A percentile compares a stretch with the other conserved stretches of the same genome.
Evolutionary conservation across 75 land plant species (phyloP).

Genomic region (Pinus taeda): DNA sequence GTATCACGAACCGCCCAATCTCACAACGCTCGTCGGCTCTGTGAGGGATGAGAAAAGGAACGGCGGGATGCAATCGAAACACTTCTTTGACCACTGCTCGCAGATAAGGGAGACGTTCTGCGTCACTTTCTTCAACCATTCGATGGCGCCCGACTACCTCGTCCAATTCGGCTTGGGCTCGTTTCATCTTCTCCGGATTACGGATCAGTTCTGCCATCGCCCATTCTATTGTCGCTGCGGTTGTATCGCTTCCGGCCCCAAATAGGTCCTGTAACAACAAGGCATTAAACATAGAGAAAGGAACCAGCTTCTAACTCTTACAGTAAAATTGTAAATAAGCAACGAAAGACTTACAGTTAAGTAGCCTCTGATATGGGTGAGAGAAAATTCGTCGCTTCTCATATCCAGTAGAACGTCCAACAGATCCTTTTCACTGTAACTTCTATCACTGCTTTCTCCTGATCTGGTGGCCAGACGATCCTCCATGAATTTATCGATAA

Average conservation of each 20-base stretch:
- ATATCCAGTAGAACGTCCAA: not conserved
- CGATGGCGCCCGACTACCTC: not conserved
- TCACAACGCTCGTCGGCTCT: conserved; percentile 18
- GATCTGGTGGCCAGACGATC: too few relatives aligned
- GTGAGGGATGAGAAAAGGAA: not conserved
- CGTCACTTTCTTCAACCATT: conserved; percentile 15
- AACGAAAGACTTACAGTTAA: not conserved
- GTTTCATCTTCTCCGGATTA: not conserved
- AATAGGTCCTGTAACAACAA: conserved; percentile 12
- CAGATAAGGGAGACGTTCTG: conserved; percentile 7
- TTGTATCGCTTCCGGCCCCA: conserved; percentile 16
- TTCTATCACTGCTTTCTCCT: too few relatives aligned
- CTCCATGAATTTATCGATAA: too few relatives aligned
- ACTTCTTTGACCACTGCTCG: too few relatives aligned
- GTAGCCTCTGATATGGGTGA: too few relatives aligned
- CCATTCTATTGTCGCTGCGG: conserved; percentile 21
- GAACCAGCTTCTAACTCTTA: not conserved
- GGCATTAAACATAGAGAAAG: not conserved
- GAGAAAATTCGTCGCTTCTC: not conserved
- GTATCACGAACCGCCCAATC: conserved; percentile 20
- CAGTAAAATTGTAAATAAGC: not conserved
- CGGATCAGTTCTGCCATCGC: conserved; percentile 23
- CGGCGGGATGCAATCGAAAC: too few relatives aligned
- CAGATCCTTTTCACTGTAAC: not conserved
- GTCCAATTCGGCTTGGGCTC: not conserved